Base-by-base conservation (phyloP, 805 yeast species). In the Candida boleticola region DNA sequence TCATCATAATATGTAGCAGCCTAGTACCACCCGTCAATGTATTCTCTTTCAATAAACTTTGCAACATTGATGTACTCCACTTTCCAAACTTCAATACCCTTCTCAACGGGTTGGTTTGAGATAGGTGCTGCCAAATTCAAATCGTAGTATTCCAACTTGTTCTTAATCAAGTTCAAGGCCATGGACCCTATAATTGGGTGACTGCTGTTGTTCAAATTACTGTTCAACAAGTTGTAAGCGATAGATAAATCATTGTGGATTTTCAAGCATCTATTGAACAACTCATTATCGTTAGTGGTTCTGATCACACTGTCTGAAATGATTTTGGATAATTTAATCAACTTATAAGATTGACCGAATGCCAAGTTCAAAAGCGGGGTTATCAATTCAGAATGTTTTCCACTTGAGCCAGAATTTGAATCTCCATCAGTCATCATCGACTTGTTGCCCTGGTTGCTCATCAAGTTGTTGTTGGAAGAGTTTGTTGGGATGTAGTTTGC, bases 161-260 rank as follows among this genome's bases (percentile, higher is more conserved):
- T 48, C 19, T 54, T 55, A 11, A 68, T 46, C n/a, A 53, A 38
- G 10, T 48, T 51, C 5, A 48, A 39, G 10, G 62, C 43, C 7
- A 52, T 48, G 1, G 51, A 31, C 5, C 73, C 71, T 31, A 66
- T 51, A 16, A 51, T 53, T 6, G 46, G 44, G 27, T 47, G 52
- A 14, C 34, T 26, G 25, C 47, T 42, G 33, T 45, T 47, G 23
- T 45, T 44, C 44, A 63, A 41, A 40, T 55, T 59, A 37, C 58
- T 51, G 42, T 52, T 60, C 39, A 70, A 50, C 35, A 63, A 52
- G 39, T 62, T 68, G 44, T 47, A 66, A 16, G 65, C 51, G 14
- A 57, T 63, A 4, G 65, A 60, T 40, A 70, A 58, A 36, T 70
- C 74, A 37, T 58, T 58, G 43, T 64, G 61, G 35, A 68, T 61